Evolutionary conservation across 202 grass and related monocot species (phyloP), one percentile per base, ranked within the genome.

Genomic region (Elaeis oleifera): DNA sequence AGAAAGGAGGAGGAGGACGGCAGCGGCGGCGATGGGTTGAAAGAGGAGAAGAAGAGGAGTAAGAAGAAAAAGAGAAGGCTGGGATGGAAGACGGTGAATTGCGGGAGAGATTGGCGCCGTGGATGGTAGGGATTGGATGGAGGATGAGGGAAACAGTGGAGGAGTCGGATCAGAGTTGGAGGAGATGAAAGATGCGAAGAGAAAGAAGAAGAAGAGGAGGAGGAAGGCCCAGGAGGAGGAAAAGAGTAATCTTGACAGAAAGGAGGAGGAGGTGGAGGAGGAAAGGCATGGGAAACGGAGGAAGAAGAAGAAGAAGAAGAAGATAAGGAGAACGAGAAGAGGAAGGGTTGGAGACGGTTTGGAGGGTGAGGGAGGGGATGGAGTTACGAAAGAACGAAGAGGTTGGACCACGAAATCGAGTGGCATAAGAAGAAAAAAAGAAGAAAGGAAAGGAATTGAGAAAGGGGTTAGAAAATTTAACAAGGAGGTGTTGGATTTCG

Each of bases 241-340:
- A 56, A 56, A 52, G 65, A 23, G 8, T 27, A 7, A 39, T 21
- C 26, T 68, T 68, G 51, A 8, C 21, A 6, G 23, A 18, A 69
- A 54, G 58, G 67, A 51, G 18, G 71, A 23, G 15, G 59, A 51
- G 23, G 50, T 69, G 49, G 64, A 76, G 18, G 20, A 68, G 61
- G 20, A 52, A 55, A 60, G 60, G 54, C 28, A 70, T 25, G 74
- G 56, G 23, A 57, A 64, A 19, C 23, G 20, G 4, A 54, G 39
- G 61, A 58, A 53, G 4, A 61, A 32, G 53, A 61, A 21, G 21
- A 78, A 63, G 58, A 70, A 78, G 74, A 78, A 70, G 29, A 71
- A 21, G 56, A 60, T 5, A 64, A 70, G 49, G 26, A 16, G 51
- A 25, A 18, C 28, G 59, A 58, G 29, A 54, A 71, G 58, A 44